A percentile compares a stretch with the other conserved stretches of the same genome.
phyloP scores from a whole-genome alignment of 768 basidiomycete genomes.

The Boletus rubroflammeus region DNA sequence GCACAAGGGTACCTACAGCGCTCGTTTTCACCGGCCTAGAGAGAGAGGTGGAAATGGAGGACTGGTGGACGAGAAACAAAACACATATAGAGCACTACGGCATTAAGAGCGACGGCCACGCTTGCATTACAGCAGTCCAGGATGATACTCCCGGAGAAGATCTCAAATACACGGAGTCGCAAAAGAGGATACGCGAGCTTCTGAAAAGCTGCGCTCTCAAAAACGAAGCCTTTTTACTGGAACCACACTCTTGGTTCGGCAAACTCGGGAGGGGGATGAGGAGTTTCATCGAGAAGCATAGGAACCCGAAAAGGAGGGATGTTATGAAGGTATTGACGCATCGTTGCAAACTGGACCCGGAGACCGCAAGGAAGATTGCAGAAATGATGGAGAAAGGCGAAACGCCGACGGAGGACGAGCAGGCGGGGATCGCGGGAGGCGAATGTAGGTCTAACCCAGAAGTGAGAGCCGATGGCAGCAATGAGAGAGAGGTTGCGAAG shows the following conservation, averaged over 20 bases:
- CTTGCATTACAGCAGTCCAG: constrained; percentile 29
- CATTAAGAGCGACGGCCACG: constrained; percentile 30
- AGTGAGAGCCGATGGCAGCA: neutral
- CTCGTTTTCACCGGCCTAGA: constrained; percentile 43
- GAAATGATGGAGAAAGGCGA: constrained; percentile 20
- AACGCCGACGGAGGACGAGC: neutral
- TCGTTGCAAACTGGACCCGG: constrained; percentile 27
- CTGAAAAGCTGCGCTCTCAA: constrained; percentile 15
- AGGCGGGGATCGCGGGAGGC: neutral
- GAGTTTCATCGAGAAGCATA: constrained; percentile 14
- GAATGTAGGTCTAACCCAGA: neutral
- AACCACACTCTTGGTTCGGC: constrained; percentile 17
- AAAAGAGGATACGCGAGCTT: constrained; percentile 17
- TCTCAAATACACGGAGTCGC: constrained; percentile 23
- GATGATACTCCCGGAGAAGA: constrained; percentile 20
- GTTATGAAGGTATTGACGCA: constrained; percentile 16
- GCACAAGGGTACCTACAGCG: constrained; percentile 34
- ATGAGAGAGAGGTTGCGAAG: neutral
- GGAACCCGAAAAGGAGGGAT: constrained; percentile 16
- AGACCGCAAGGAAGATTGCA: constrained; percentile 23
- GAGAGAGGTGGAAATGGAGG: constrained; percentile 29
- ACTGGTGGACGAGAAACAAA: constrained; percentile 35
- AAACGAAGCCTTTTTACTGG: constrained; percentile 11
- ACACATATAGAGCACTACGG: constrained; percentile 18
- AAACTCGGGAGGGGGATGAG: constrained; percentile 11